Base-by-base conservation (phyloP, 2,329 filamentous ascomycete species). In the Nemania diffusa region DNA sequence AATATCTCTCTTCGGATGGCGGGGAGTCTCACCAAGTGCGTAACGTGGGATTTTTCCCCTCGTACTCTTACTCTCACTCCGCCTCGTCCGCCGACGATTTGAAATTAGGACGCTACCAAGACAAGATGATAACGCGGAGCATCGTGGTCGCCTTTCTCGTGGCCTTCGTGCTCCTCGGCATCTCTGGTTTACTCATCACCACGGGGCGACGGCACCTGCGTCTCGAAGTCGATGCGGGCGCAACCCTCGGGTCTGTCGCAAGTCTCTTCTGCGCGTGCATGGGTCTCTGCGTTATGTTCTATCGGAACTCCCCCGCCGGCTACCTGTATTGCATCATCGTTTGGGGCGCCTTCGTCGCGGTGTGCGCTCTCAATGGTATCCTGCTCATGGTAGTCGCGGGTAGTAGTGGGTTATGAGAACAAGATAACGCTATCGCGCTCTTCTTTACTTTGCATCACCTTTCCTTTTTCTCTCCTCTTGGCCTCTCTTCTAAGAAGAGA, bases 201-300 rank as follows among this genome's bases (percentile, higher is more conserved):
- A 92, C 92, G 0, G 92, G 91, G 8, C 84, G 87, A 53, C 90
- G 88, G 75, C 91, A 87, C 76, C 83, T 91, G 71, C 84, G 86
- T 4, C 83, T 88, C n/a, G 88, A 92, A 77, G 92, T 95, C 3
- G 91, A 94, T 73, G 87, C 87, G 0, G 92, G 90, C 8, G 90
- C 92, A 1, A 84, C 92, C 0, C 83, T 92, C 46, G 92, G 91
- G 9, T 88, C 91, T 17, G 84, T 92, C 34, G 83, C 87, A 32
- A 92, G 90, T 69, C 77, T 94, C 46, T 84, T 89, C 67, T 89
- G 89, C 73, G 88, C 87, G 0, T 87, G 88, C 53, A 81, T 85
- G 13, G 91, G 85, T 0, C 81, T 92, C 6, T 87, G 85, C 37
- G 84, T 86, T 76, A 84, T 87, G 69, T 76, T 90, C 13, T 85